These are phyloP conservation scores for Yamadazyma philogaea DNA, from an alignment of 805 yeast genomes.

Conservation along the genomic window DNA sequence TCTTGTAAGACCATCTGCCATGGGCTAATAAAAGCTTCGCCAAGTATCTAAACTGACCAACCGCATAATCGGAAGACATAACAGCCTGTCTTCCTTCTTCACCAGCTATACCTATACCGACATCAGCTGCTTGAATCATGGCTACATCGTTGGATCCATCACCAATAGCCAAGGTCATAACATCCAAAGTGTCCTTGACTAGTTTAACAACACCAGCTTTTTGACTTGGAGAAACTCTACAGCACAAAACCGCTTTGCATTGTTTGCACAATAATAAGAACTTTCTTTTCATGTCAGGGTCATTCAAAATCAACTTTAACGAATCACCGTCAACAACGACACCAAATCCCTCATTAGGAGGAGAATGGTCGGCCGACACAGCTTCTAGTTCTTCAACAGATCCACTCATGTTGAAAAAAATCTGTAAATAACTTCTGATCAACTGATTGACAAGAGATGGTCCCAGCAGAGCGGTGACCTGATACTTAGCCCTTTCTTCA, in stretches of 20 bases:
- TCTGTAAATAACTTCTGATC: constrained; percentile 45
- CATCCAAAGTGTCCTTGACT: constrained; percentile 70
- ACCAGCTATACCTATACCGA: constrained; percentile 89
- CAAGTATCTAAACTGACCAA: constrained; percentile 77
- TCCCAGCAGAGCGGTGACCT: constrained; percentile 25
- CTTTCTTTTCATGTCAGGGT: constrained; percentile 47
- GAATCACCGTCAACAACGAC: constrained; percentile 83
- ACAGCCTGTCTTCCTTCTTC: constrained; percentile 90
- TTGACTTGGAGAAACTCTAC: constrained; percentile 87
- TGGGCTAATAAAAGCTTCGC: constrained; percentile 67
- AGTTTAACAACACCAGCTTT: constrained; percentile 79
- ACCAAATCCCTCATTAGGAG: constrained; percentile 67
- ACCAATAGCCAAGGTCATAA: constrained; percentile 84
- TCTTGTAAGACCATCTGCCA: constrained; percentile 84
- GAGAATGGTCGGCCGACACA: constrained; percentile 56
- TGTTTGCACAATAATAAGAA: constrained; percentile 72
- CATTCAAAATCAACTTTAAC: constrained; percentile 41
- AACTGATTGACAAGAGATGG: constrained; percentile 15
- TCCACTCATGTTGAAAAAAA: constrained; percentile 57
- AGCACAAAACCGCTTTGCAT: constrained; percentile 78
- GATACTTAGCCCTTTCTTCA: constrained; percentile 24
- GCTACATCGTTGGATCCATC: constrained; percentile 91
- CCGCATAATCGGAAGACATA: constrained; percentile 83
- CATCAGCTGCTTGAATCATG: constrained; percentile 85
- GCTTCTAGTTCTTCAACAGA: constrained; percentile 52